A percentile compares a stretch with the other conserved stretches of the same genome.
Conservation (phyloP, 768 basidiomycete genomes). For the Trametes coccinea region DNA sequence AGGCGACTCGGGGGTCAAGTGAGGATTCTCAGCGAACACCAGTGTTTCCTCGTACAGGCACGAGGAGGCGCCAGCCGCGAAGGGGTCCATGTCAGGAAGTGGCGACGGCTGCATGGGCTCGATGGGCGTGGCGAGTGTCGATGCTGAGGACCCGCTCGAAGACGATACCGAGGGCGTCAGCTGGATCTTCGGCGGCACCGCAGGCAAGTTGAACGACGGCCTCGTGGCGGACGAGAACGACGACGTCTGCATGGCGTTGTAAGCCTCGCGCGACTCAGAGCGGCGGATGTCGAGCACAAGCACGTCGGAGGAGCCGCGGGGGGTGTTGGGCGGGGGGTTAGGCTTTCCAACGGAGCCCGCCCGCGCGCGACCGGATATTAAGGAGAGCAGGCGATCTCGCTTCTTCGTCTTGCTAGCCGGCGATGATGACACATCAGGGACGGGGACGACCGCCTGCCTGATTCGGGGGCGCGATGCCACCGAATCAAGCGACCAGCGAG, state of each 20-base stretch:
- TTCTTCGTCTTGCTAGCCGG: conserved; percentile 23
- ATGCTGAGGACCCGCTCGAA: conserved; percentile 21
- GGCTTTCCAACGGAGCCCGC: conserved; percentile 30
- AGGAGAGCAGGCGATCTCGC: conserved; percentile 32
- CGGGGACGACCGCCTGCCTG: conserved; percentile 14
- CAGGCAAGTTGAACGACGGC: conserved; percentile 14
- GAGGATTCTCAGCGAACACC: conserved; percentile 18
- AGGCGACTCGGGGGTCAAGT: conserved; percentile 13
- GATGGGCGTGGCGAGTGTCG: conserved; percentile 27
- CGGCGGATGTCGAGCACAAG: conserved; percentile 24
- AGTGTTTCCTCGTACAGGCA: conserved; percentile 17
- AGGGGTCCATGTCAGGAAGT: conserved; percentile 23
- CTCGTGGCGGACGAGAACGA: conserved; percentile 2
- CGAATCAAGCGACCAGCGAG: conserved; percentile 34
- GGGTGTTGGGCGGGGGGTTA: conserved; percentile 20
- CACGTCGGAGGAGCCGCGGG: conserved; percentile 21
- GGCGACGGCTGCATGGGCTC: conserved; percentile 15
- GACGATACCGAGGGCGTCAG: conserved; percentile 20
- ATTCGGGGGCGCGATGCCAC: conserved; percentile 24
- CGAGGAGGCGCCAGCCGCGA: conserved; percentile 21
- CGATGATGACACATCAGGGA: conserved; percentile 20
- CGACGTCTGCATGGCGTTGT: conserved; percentile 6
- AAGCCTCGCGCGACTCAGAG: conserved; percentile 8
- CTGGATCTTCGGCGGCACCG: conserved; percentile 1
- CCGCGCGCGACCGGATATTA: conserved; percentile 30